A percentile compares a stretch with the other conserved stretches of the same genome.
Conservation (phyloP, 2,329 filamentous ascomycete genomes). For the Calonectria multiphialidica region DNA sequence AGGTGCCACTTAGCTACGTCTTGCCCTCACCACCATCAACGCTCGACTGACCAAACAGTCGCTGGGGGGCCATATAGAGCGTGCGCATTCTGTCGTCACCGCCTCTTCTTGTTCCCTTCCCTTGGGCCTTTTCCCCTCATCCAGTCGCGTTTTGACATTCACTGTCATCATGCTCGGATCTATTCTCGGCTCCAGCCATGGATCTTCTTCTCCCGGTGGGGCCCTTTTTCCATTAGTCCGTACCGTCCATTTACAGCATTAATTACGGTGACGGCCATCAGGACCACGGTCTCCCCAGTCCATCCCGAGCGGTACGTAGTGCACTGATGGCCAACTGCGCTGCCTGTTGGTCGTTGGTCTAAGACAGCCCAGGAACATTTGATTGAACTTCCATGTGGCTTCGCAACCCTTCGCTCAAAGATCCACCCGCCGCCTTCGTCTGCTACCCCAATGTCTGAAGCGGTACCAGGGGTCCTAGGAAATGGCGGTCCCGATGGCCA, state of each 20-base stretch:
- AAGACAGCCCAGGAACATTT: constrained; percentile 13
- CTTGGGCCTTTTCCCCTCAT: not conserved
- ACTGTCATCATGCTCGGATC: constrained; percentile 6
- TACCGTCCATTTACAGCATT: constrained; percentile 9
- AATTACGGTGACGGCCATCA: constrained; percentile 9
- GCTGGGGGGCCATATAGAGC: not conserved
- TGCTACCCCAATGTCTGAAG: constrained; percentile 17
- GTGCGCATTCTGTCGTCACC: constrained; percentile 19
- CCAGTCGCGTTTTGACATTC: constrained; percentile 13
- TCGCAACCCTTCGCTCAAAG: constrained; percentile 11
- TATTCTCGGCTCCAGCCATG: constrained; percentile 24
- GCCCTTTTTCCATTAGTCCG: not conserved
- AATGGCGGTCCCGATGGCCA: not conserved
- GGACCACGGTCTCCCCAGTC: not conserved
- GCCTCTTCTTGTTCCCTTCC: constrained; percentile 14
- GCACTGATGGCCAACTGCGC: not conserved
- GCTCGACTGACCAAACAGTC: not conserved
- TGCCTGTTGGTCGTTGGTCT: constrained; percentile 3
- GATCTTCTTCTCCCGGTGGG: constrained; percentile 20
- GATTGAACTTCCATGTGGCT: constrained; percentile 27
- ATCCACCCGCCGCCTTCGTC: constrained; percentile 23
- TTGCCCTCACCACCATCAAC: not conserved
- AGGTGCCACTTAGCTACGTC: not conserved
- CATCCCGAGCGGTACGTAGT: not conserved
- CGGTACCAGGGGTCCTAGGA: constrained; percentile 7